Percentiles rank a stretch among this genome's conserved stretches.
Evolutionary conservation across 2,329 filamentous ascomycete species (phyloP).

Genomic region (Endoconidiophora laricicola): DNA sequence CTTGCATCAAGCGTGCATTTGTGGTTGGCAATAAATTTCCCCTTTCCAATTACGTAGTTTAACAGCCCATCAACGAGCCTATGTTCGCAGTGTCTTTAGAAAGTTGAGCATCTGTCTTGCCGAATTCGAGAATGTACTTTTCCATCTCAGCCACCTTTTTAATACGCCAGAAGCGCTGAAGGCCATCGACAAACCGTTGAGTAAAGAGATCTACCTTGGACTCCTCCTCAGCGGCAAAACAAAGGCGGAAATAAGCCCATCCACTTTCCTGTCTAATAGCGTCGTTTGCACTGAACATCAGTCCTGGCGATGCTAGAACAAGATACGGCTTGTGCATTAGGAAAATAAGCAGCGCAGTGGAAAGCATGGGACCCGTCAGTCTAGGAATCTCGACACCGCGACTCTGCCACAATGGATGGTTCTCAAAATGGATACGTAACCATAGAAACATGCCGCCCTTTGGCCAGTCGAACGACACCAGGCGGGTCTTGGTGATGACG

Average conservation of each 20-base stretch:
- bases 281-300: slow-evolving; percentile 53
- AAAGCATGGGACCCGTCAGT: slow-evolving; percentile 38
- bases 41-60: not conserved
- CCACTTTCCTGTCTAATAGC: slow-evolving; percentile 40
- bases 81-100: slow-evolving; percentile 18
- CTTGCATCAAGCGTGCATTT: not conserved
- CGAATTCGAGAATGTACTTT: slow-evolving; percentile 31
- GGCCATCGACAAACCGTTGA: slow-evolving; percentile 48
- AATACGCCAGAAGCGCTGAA: slow-evolving; percentile 62
- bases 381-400: slow-evolving; percentile 21
- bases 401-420: slow-evolving; percentile 49
- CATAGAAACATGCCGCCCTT: slow-evolving; percentile 87
- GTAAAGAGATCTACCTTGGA: slow-evolving; percentile 48
- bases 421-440: slow-evolving; percentile 54
- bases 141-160: slow-evolving; percentile 51
- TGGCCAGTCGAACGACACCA: slow-evolving; percentile 66
- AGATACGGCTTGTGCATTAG: slow-evolving; percentile 52
- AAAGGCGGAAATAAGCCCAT: slow-evolving; percentile 61
- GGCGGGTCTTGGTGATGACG: slow-evolving; percentile 54
- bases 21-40: not conserved
- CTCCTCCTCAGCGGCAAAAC: slow-evolving; percentile 70
- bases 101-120: slow-evolving; percentile 10
- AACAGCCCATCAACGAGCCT: slow-evolving; percentile 19
- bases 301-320: slow-evolving; percentile 54
- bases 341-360: slow-evolving; percentile 52